Evolutionary conservation across 139 green algal species (phyloP), one percentile per base, ranked within the genome.

Genomic region (Marvania coccoides): DNA sequence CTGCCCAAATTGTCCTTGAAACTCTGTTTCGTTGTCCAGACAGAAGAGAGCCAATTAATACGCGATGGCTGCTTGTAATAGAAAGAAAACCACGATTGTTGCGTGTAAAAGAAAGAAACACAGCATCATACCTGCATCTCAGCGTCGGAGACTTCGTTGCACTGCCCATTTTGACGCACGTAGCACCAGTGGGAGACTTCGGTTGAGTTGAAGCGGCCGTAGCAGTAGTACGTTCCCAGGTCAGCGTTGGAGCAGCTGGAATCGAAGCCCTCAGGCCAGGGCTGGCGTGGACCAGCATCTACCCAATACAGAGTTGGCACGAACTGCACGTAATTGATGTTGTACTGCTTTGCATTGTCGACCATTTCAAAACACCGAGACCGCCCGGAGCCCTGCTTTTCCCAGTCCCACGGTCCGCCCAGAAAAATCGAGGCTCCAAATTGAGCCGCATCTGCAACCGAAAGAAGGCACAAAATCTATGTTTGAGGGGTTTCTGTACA

Each of bases 161-260:
- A 55, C 8, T 34, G 23, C 31, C 8, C 15, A 42, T 48, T n/a
- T 24, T 48, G 46, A 0, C 28, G 64, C 4, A 45, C 23, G 29
- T 60, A 71, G 40, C 61, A 76, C 28, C 38, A 71, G 6, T 70
- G 51, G 1, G 38, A n/a, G 0, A 71, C 31, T 8, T 37, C 0
- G 2, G 60, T 60, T 19, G 69, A 45, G 31, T 70, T 72, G 47
- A 73, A 63, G 6, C 56, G 24, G 15, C 58, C 62, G 28, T 45
- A 62, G 42, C 65, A 70, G 47, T 73, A 70, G 64, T 73, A 73
- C 35, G 33, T 61, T 39, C 15, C n/a, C 53, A 70, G 65, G 46
- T 48, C 36, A n/a, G 69, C 33, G 31, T 47, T 14, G 24, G 31
- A 7, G 5, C 69, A 70, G 10, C 23, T 61, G 9, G n/a, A 14